These are phyloP conservation scores for Pleurotus tuber-regium DNA, from an alignment of 768 basidiomycete species.

Conservation along the genomic window DNA sequence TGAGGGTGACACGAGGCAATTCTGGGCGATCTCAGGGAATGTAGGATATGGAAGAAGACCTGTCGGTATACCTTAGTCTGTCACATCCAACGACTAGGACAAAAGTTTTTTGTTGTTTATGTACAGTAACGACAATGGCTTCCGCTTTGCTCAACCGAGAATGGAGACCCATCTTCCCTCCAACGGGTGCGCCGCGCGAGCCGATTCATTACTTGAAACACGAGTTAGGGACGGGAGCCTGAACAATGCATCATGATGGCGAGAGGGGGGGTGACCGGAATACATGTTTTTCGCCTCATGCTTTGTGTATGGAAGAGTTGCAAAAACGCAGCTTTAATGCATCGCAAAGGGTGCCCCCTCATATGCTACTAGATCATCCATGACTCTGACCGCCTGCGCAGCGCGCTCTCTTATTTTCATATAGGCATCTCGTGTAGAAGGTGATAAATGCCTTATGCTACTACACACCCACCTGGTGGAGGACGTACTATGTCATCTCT, in stretches of 20 bases:
- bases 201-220: conserved; percentile 8
- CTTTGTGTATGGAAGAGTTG: conserved; percentile 8
- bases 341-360: not conserved
- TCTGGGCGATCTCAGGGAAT: conserved; percentile 1
- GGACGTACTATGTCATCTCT: conserved; percentile 10
- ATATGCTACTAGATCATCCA: no score
- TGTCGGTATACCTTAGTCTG: no score
- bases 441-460: conserved; percentile 11
- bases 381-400: no score
- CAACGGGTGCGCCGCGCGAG: conserved; percentile 7
- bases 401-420: no score
- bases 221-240: conserved; percentile 11
- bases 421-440: not conserved
- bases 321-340: not conserved
- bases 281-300: conserved; percentile 10
- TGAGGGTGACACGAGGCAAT: conserved; percentile 1
- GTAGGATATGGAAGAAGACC: conserved; percentile 7
- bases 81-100: no score
- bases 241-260: conserved; percentile 5
- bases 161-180: conserved; percentile 5
- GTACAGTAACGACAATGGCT: no score
- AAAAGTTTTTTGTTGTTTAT: not conserved
- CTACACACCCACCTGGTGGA: conserved; percentile 7
- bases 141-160: not conserved
- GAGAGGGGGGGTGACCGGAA: no score